Evolutionary conservation across 139 green algal genomes (phyloP).

Genomic region (Chlamydomonas urium): DNA sequence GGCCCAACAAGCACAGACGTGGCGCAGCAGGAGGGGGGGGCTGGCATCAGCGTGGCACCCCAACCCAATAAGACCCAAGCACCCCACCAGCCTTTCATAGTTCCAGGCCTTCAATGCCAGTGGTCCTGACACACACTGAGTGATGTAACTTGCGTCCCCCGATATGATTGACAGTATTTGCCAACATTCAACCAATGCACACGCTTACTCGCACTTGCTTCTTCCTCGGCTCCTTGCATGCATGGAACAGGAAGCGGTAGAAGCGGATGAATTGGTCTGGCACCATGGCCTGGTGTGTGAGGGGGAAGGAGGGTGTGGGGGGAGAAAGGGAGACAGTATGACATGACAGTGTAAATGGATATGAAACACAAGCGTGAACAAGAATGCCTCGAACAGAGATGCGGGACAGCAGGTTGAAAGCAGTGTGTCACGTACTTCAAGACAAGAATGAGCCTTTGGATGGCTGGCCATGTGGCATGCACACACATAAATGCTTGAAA

Average conservation of each 20-base stretch:
- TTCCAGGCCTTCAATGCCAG: neutral
- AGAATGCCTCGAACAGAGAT: no score
- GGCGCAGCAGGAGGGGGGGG: neutral
- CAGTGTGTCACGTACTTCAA: slow-evolving; percentile 1
- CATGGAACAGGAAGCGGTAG: slow-evolving; percentile 52
- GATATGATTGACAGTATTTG: neutral
- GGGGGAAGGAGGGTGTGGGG: slow-evolving; percentile 9
- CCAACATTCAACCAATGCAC: neutral
- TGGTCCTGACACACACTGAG: neutral
- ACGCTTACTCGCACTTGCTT: slow-evolving; percentile 35
- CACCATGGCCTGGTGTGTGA: slow-evolving; percentile 40
- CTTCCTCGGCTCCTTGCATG: slow-evolving; percentile 34
- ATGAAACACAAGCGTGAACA: no score
- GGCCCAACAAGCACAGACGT: neutral
- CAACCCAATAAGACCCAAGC: neutral
- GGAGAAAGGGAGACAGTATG: no score
- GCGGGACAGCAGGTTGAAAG: no score
- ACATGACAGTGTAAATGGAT: no score
- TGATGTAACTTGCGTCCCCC: neutral
- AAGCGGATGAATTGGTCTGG: slow-evolving; percentile 43
- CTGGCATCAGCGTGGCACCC: neutral
- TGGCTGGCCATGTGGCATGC: neutral
- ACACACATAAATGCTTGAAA: neutral
- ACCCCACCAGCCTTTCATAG: neutral
- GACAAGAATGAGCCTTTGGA: neutral